These are phyloP conservation scores for Apiospora pterosperma DNA, from an alignment of 2,329 filamentous ascomycete genomes.

Conservation along the genomic window DNA sequence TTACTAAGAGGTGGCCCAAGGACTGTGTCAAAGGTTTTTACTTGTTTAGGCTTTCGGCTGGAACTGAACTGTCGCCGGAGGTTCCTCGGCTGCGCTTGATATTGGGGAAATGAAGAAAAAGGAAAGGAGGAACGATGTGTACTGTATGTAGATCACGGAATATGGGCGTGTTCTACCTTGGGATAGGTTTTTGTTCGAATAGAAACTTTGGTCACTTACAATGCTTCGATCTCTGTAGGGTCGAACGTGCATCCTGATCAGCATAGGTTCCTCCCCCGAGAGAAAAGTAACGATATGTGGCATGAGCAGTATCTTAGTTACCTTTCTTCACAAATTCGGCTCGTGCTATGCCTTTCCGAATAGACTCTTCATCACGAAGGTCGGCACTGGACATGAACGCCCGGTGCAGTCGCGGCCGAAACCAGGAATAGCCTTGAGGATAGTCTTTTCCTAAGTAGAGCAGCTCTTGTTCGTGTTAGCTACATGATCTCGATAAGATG, in stretches of 20 bases:
- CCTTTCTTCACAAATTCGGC: constrained; percentile 92
- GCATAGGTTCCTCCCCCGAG: background rate
- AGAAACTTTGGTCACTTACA: constrained; percentile 58
- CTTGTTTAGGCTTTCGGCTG: background rate
- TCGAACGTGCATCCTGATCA: background rate
- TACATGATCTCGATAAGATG: background rate
- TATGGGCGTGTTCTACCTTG: background rate
- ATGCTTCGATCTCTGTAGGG: constrained; percentile 74
- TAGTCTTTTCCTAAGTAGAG: constrained; percentile 83
- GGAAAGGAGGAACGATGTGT: background rate
- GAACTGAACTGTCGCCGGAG: background rate
- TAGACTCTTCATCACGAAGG: constrained; percentile 69
- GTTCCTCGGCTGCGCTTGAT: background rate
- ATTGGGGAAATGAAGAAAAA: background rate
- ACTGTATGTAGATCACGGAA: background rate
- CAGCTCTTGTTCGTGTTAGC: constrained; percentile 61
- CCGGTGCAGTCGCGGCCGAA: constrained; percentile 74
- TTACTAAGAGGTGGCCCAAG: too few relatives aligned
- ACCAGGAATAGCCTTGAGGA: constrained; percentile 78
- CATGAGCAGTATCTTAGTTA: constrained; percentile 31
- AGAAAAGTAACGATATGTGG: background rate
- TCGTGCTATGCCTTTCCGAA: constrained; percentile 69
- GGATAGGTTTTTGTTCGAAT: background rate
- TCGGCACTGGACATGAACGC: constrained; percentile 77
- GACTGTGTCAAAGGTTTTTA: background rate